Evolutionary conservation across 1,139 yeast species (phyloP), one percentile per base, ranked within the genome.

Genomic region (Hemisphaericaspora xylanilytica): DNA sequence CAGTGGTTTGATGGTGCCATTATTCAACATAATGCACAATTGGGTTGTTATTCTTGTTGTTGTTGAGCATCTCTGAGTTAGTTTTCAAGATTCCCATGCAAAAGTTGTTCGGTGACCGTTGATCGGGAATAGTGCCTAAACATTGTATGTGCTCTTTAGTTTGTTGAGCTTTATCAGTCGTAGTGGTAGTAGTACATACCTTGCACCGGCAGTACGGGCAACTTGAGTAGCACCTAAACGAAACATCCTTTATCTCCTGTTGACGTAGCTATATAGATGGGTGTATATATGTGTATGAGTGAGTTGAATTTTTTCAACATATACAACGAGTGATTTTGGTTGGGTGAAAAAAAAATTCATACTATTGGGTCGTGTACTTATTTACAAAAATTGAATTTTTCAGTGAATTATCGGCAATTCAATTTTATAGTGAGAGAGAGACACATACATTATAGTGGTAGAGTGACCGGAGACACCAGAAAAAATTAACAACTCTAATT

Each of bases 161-260:
- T 9, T 9, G 6, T 6, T 9, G 22, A 6, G 8, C 8, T 20
- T 20, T 32, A n/a, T 14, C 2, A 16, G 32, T 8, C 7, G 14
- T 8, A 6, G 25, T 15, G 36, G 24, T 10, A 17, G 25, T 4
- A n/a, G 37, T 22, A 75, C 81, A 59, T 71, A 76, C 81, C 81
- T 76, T 52, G 75, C 73, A 58, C 78, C 78, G 60, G 70, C 59
- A 53, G 69, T 61, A 64, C 84, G 84, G 70, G 77, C 79, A 59
- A 71, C 77, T 65, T 74, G 79, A 58, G 68, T 64, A 59, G 78
- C 78, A 67, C 81, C 78, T 73, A 78, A 75, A 66, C 81, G 78
- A 71, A 79, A 79, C 86, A 80, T 80, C 51, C 28, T 32, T n/a
- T 14, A 24, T 22, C 18, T 32, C 35, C n/a, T n/a, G n/a, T n/a